Evolutionary conservation across 106 monocot genomes (phyloP), one percentile per base, ranked within the genome.

Genomic region (Apostasia ramifera): DNA sequence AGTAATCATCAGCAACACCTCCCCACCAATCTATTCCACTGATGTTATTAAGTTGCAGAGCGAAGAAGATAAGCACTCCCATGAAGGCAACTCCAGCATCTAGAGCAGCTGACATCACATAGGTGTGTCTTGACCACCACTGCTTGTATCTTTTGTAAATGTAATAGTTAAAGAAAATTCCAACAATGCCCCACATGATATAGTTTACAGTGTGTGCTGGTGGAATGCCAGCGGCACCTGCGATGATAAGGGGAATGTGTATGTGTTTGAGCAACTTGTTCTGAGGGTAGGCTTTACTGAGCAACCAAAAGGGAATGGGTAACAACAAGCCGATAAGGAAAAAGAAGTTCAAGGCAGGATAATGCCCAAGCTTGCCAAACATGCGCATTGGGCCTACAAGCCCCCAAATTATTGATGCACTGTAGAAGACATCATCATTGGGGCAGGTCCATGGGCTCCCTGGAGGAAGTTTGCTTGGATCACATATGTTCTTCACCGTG

Each of bases 361-460:
- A 84, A 53, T 55, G 47, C 14, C 94, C 87, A 0, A 71, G 78
- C 8, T 48, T 56, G 1, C 87, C 87, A 26, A 94, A 94, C 55
- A 94, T 79, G 26, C 91, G 78, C 0, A 10, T 62, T 1, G 94
- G 94, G 2, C 94, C 91, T 1, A 88, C 77, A 42, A 94, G 81
- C 0, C 87, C 94, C 91, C 94, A 94, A 57, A 94, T 94, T 44
- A 94, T 81, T 5, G 94, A 91, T 0, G 90, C 85, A 44, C 80
- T 83, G 71, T 81, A 94, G 67, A 77, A 77, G 15, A 84, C 84
- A 10, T 60, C 61, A 67, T 94, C 58, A 59, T 81, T 51, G 0
- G 94, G 94, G 68, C 94, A 94, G 5, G 94, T 94, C 94, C 94
- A 94, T 2, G 90, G 94, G 50, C 94, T 94, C 4, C 73, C 83